Evolutionary conservation across 129 eudicot species (phyloP).

Genomic region (Logfia minima): DNA sequence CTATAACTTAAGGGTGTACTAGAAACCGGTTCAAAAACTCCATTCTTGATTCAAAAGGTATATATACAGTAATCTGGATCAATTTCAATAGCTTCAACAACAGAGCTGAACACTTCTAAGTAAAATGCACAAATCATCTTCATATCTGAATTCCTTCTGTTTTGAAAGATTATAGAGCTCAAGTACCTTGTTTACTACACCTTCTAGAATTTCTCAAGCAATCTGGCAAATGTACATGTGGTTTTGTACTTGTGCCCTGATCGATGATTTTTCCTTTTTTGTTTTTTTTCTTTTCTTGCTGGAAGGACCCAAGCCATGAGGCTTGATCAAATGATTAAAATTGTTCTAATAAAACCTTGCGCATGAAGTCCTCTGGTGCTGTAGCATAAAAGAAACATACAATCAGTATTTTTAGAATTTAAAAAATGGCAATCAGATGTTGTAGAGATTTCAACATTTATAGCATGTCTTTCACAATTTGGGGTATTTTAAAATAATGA

Average conservation of each 20-base stretch:
- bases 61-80: conserved; percentile 16
- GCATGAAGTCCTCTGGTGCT: conserved; percentile 92
- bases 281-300: neutral
- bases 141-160: neutral
- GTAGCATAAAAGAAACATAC: conserved; percentile 25
- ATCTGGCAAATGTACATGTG: conserved; percentile 19
- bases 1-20: neutral
- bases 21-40: neutral
- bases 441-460: neutral
- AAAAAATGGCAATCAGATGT: too few species aligned
- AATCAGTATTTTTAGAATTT: too few species aligned
- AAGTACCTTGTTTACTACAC: neutral
- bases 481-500: too few species aligned
- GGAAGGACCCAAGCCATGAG: conserved; percentile 10
- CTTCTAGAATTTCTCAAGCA: neutral
- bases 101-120: neutral
- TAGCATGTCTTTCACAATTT: neutral
- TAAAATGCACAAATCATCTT: neutral
- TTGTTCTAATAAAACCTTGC: conserved; percentile 62
- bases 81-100: conserved; percentile 10
- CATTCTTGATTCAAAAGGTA: conserved; percentile 11
- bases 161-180: neutral
- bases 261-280: neutral
- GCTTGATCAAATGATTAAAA: conserved; percentile 39
- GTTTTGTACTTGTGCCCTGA: conserved; percentile 7